Base-by-base conservation (phyloP, 345 rosid genomes). In the Hevea brasiliensis region DNA sequence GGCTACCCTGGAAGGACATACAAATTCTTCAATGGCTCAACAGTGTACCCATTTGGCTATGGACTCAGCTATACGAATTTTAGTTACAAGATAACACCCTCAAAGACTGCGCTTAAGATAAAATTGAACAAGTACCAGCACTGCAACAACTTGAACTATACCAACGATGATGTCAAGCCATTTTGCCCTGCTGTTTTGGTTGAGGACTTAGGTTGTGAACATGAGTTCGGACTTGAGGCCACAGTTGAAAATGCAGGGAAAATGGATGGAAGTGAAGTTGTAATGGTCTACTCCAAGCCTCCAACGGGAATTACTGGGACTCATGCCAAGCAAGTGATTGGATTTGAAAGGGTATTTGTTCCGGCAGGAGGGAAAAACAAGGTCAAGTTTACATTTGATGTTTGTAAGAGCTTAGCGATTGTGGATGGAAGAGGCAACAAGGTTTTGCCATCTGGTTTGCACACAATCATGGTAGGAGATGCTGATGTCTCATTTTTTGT, bases 1-100 rank as follows among this genome's bases (percentile, higher is more conserved):
- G 88, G 87, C 29, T 87, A 80, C 72, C 91, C 87, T 0, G 94
- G 90, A 4, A 74, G 92, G 42, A 84, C 89, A 4, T 87, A 89
- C 79, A 85, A 81, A 70, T 85, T 89, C 85, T 89, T 37, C 84
- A 67, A 80, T 26, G 87, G 89, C 7, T 42, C 85, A 1, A 77
- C 80, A 2, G 76, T 85, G 32, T 87, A 72, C 72, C 84, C 86
- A 35, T 87, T 89, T 40, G 86, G 88, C 7, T 54, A 84, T 18
- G 85, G 91, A 14, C 82, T 87, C 0, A 81, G 90, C 70, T 87
- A 81, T 81, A 82, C 89, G 0, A n/a, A 15, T 0, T 86, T 82
- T 41, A 61, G 3, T 7, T 72, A 78, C 72, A 37, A 15, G 1
- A 7, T 80, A 10, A 37, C n/a, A 1, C 18, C 66, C 2, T 4